phyloP scores from a whole-genome alignment of 306 rosid genomes.

The Cyclanthera cordifolia region DNA sequence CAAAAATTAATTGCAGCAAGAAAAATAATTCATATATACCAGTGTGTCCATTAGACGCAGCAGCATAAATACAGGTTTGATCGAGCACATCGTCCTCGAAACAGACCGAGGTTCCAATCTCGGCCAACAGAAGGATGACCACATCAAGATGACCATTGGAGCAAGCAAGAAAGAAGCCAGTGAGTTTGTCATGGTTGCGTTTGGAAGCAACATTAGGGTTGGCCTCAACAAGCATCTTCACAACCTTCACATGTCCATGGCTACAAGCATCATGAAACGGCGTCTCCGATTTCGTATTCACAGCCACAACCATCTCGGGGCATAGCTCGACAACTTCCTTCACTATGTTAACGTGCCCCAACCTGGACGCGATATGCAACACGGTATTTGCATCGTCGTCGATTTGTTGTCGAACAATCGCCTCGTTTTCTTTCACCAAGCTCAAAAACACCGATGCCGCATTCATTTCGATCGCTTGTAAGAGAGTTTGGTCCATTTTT shows the following conservation, averaged over 20 bases:
- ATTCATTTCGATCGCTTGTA: slow-evolving; percentile 31
- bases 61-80: slow-evolving; percentile 43
- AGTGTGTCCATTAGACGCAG: slow-evolving; percentile 48
- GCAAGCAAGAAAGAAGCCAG: slow-evolving; percentile 48
- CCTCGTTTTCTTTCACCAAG: slow-evolving; percentile 30
- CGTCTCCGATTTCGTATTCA: slow-evolving; percentile 42
- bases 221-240: slow-evolving; percentile 35
- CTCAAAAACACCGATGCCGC: slow-evolving; percentile 22
- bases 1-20: too few species aligned
- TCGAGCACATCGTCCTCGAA: slow-evolving; percentile 26
- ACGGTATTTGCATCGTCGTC: slow-evolving; percentile 30
- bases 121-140: slow-evolving; percentile 32
- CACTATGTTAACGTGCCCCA: slow-evolving; percentile 27
- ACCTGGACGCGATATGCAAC: slow-evolving; percentile 50
- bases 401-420: slow-evolving; percentile 33
- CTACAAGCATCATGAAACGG: slow-evolving; percentile 59
- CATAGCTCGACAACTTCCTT: slow-evolving; percentile 29
- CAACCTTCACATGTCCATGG: slow-evolving; percentile 28
- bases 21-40: too few species aligned
- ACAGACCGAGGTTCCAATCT: slow-evolving; percentile 16
- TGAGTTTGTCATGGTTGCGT: slow-evolving; percentile 26
- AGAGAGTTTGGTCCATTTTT: slow-evolving; percentile 39
- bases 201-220: slow-evolving; percentile 32
- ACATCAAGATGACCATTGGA: slow-evolving; percentile 39
- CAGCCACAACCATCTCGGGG: slow-evolving; percentile 49